phyloP scores from a whole-genome alignment of 305 asterid species.

The Petunia hybrid region DNA sequence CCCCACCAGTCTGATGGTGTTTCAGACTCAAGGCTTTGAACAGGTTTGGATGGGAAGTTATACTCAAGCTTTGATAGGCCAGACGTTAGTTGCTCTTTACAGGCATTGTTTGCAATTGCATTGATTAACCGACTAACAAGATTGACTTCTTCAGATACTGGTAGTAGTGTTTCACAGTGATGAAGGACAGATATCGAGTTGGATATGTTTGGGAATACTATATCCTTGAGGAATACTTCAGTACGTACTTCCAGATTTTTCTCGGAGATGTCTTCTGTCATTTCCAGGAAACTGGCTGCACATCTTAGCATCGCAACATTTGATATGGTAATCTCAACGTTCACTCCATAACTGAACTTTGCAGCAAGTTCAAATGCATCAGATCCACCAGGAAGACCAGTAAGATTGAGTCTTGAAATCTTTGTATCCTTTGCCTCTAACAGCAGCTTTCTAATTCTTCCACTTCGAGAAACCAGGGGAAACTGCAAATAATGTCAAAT shows the following conservation, averaged over 20 bases:
- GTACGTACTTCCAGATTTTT: constrained; percentile 73
- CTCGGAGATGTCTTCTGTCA: constrained; percentile 82
- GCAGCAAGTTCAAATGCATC: constrained; percentile 89
- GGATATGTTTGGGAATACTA: constrained; percentile 63
- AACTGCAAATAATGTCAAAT: constrained; percentile 54
- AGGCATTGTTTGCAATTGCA: constrained; percentile 79
- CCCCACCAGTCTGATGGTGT: constrained; percentile 87
- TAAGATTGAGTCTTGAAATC: constrained; percentile 60
- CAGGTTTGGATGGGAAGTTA: constrained; percentile 55
- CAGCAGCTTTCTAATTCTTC: constrained; percentile 68
- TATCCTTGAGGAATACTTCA: constrained; percentile 66
- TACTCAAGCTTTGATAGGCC: constrained; percentile 86
- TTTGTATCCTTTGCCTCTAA: constrained; percentile 77
- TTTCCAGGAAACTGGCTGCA: constrained; percentile 79
- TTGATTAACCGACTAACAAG: constrained; percentile 64
- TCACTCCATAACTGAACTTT: constrained; percentile 87
- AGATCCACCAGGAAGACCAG: constrained; percentile 82
- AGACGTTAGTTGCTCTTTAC: constrained; percentile 86
- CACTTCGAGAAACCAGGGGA: constrained; percentile 90
- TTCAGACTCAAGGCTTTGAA: constrained; percentile 51
- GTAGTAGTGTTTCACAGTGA: constrained; percentile 66
- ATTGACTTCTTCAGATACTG: constrained; percentile 66
- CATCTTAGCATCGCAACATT: constrained; percentile 76
- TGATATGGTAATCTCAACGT: constrained; percentile 63
- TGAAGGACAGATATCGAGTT: constrained; percentile 74